Percentiles rank a stretch among this genome's conserved stretches.
These are phyloP conservation scores for Sclerotinia nivalis DNA, from an alignment of 2,329 filamentous ascomycete genomes.

Conservation along the genomic window DNA sequence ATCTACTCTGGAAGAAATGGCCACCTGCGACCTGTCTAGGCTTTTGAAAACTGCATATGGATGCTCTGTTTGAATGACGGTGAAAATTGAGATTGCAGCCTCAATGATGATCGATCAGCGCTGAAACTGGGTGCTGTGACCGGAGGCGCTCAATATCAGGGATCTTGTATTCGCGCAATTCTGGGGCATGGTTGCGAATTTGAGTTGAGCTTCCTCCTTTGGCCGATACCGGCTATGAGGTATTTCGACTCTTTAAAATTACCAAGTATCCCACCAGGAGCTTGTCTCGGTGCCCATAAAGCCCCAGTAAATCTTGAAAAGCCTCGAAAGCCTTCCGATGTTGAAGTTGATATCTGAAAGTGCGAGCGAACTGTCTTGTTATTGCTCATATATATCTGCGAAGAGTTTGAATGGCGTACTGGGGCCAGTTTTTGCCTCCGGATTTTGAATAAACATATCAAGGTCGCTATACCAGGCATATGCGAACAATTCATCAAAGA, in stretches of 20 bases:
- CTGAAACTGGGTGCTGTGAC: not conserved
- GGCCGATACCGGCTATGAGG: not conserved
- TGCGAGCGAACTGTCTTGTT: not conserved
- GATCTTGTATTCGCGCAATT: not conserved
- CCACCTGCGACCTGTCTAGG: slow-evolving; percentile 8
- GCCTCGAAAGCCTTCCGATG: not conserved
- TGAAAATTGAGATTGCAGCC: slow-evolving; percentile 1
- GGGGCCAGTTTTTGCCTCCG: not conserved
- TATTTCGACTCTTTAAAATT: not conserved
- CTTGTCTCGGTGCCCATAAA: not conserved
- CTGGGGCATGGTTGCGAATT: not conserved
- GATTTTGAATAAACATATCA: not conserved
- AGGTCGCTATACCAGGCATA: slow-evolving; percentile 12
- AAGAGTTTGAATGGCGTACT: slow-evolving; percentile 1
- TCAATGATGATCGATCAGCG: not conserved
- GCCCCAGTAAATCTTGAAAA: not conserved
- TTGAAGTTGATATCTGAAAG: slow-evolving; percentile 9
- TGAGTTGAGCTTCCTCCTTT: not conserved
- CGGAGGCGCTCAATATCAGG: not conserved
- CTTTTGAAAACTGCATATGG: not conserved
- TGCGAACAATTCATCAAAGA: slow-evolving; percentile 13
- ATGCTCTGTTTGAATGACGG: not conserved
- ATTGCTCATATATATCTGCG: not conserved
- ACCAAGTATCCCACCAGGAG: slow-evolving; percentile 6
- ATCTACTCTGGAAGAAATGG: slow-evolving; percentile 8